Evolutionary conservation across 352 stramenopile species (phyloP), one percentile per base, ranked within the genome.

Genomic region (Blastocystis sp.): DNA sequence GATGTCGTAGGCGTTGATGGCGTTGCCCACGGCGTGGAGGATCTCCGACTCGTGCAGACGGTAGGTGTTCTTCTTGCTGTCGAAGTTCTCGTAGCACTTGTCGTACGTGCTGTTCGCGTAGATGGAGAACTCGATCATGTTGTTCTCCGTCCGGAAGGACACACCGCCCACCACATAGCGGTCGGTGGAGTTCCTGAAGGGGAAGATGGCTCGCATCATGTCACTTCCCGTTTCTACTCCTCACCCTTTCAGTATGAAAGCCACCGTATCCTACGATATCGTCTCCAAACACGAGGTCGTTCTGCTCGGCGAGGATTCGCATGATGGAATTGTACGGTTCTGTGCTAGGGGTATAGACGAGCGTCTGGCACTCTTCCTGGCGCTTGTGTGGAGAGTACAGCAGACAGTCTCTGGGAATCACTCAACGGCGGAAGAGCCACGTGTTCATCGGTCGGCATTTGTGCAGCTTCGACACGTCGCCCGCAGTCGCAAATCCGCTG

Each of bases 241-340:
- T 79, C 17, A 79, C 17, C 52, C 17, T 23, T 2, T 4, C 2
- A 19, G 5, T 34, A 2, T n/a, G 11, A 61, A 0, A n/a, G 2
- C 2, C 64, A 79, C 69, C 14, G 34, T 64, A 62, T 64, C 69
- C 69, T 0, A 62, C 56, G 17, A 79, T 61, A 79, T 79, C 69
- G 0, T 41, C 56, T 23, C 69, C 69, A 34, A 62, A 65, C 40
- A 10, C 40, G 2, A 79, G 23, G 38, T 34, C 69, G 14, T 62
- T 61, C 17, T 40, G 48, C 40, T 62, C 52, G 62, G 38, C 34
- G 11, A 79, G 14, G 23, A 34, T 79, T 14, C 34, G 11, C 45
- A 79, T 79, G 2, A 79, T 61, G 5, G 34, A 19, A 38, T 62
- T 41, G 23, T 28, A 52, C 1, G 28, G 5, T 23, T 60, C 52